These are phyloP conservation scores for Phytopythium oedochilum DNA, from an alignment of 352 stramenopile species.

Conservation along the genomic window DNA sequence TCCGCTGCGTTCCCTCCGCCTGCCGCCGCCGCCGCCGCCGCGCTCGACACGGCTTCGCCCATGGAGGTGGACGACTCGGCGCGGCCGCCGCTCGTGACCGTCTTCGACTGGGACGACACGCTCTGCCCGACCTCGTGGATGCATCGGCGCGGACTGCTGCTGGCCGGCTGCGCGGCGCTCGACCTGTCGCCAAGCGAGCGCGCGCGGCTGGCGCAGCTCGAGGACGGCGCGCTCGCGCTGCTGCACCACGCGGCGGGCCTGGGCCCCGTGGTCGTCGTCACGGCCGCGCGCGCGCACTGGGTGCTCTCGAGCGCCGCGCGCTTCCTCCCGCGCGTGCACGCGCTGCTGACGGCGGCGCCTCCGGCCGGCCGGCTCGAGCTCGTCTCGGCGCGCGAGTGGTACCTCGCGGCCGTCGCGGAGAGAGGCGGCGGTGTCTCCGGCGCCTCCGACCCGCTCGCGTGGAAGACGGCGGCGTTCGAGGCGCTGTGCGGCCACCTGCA, in stretches of 20 bases:
- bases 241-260: slow-evolving; percentile 31
- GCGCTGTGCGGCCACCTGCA: slow-evolving; percentile 44
- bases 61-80: not conserved
- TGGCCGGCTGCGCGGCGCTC: slow-evolving; percentile 16
- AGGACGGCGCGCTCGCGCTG: slow-evolving; percentile 32
- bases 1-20: no score
- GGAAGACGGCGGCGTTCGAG: slow-evolving; percentile 51
- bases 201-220: slow-evolving; percentile 24
- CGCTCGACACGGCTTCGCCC: no score
- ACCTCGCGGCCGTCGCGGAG: no score
- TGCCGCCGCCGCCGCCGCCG: no score
- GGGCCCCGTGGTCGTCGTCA: slow-evolving; percentile 60
- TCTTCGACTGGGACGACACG: slow-evolving; percentile 72
- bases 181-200: slow-evolving; percentile 14
- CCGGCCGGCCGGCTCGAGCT: slow-evolving; percentile 32
- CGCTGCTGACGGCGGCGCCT: slow-evolving; percentile 27
- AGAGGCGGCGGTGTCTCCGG: no score
- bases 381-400: slow-evolving; percentile 58
- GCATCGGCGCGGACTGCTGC: slow-evolving; percentile 33
- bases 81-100: slow-evolving; percentile 26
- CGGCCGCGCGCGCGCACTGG: slow-evolving; percentile 50
- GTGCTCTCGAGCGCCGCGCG: slow-evolving; percentile 32
- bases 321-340: slow-evolving; percentile 43
- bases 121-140: slow-evolving; percentile 60
- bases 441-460: slow-evolving; percentile 35